Conservation (phyloP, 2,329 filamentous ascomycete genomes). For the Helicocarpus griseus region DNA sequence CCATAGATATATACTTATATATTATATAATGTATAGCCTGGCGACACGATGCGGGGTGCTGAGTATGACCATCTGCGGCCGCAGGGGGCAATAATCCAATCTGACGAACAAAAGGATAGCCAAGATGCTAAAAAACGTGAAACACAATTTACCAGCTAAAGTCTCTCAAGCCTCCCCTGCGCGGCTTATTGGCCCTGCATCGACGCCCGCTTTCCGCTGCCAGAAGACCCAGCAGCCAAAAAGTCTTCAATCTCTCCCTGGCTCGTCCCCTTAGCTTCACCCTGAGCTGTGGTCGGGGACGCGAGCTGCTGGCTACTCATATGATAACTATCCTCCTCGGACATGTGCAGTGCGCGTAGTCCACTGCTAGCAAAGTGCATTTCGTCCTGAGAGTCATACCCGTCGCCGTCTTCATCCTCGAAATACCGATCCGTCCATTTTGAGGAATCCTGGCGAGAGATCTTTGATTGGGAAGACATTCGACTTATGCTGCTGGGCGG, state of each 20-base stretch:
- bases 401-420: conserved; percentile 8
- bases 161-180: no score
- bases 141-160: no score
- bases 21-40: no score
- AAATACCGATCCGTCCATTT: conserved; percentile 14
- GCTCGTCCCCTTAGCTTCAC: background rate
- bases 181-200: background rate
- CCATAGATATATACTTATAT: no score
- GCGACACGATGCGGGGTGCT: no score
- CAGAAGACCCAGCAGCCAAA: background rate
- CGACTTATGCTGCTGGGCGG: conserved; percentile 2
- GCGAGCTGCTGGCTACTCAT: background rate
- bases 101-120: no score
- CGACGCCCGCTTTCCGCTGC: background rate
- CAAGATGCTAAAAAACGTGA: no score
- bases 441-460: conserved; percentile 10
- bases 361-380: background rate
- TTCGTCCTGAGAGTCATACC: conserved; percentile 9
- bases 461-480: conserved; percentile 8
- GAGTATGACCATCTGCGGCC: no score
- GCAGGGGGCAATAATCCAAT: no score
- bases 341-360: background rate
- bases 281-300: background rate
- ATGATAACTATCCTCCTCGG: background rate
- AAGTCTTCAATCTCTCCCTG: background rate